phyloP scores from a whole-genome alignment of 1,139 yeast species.

The Magnusiomyces paraingens region DNA sequence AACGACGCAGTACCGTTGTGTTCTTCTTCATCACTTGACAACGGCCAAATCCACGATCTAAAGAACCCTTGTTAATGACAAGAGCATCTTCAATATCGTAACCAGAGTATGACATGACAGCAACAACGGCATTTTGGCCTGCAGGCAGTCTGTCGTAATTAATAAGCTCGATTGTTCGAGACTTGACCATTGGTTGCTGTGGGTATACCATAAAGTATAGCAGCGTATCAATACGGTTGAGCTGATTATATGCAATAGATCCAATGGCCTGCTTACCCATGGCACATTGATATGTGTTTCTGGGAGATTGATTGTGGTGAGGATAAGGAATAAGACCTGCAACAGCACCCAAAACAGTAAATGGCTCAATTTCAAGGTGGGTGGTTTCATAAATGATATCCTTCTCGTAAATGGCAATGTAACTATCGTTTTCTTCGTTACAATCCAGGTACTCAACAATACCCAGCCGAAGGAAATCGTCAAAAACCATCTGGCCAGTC shows the following conservation, averaged over 20 bases:
- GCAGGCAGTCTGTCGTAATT: constrained; percentile 97
- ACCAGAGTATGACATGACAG: constrained; percentile 98
- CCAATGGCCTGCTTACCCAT: constrained; percentile 99
- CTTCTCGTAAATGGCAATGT: constrained; percentile 81
- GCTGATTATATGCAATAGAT: constrained; percentile 95
- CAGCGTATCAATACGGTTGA: constrained; percentile 89
- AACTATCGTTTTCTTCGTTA: constrained; percentile 93
- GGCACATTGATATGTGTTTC: constrained; percentile 98
- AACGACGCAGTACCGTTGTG: constrained; percentile 80
- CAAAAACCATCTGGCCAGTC: constrained; percentile 72
- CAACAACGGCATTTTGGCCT: constrained; percentile 98
- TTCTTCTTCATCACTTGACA: constrained; percentile 96
- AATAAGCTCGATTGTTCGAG: constrained; percentile 91
- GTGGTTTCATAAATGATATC: constrained; percentile 56
- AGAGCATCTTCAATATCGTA: constrained; percentile 99
- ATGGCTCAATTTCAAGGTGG: constrained; percentile 93
- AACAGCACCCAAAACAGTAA: constrained; percentile 94
- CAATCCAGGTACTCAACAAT: constrained; percentile 94
- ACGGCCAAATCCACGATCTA: constrained; percentile 96
- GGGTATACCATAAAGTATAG: constrained; percentile 95
- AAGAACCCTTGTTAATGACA: constrained; percentile 83
- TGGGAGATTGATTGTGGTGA: constrained; percentile 96
- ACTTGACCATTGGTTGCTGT: constrained; percentile 98
- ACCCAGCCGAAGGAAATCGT: constrained; percentile 79
- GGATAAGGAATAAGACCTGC: constrained; percentile 99